phyloP scores from a whole-genome alignment of 2,329 filamentous ascomycete genomes.

The Colletotrichum sp. region DNA sequence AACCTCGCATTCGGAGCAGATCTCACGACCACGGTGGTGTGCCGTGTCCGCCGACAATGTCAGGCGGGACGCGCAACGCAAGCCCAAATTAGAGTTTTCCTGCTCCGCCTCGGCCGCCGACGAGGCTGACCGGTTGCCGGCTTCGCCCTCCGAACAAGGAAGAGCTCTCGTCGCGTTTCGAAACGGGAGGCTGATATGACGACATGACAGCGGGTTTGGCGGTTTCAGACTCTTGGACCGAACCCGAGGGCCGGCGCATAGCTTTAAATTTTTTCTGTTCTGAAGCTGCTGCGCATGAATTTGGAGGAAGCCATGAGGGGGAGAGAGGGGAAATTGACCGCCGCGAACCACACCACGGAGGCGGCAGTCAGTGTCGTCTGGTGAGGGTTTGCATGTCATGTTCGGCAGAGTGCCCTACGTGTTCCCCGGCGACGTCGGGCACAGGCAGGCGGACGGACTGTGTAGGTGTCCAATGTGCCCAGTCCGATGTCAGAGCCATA shows the following conservation, averaged over 20 bases:
- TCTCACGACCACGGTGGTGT: not conserved
- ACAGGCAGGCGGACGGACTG: not conserved
- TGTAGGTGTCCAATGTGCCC: not conserved
- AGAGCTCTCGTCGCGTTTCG: constrained; percentile 5
- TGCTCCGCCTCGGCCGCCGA: constrained; percentile 2
- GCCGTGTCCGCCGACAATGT: not conserved
- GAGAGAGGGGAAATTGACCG: not conserved
- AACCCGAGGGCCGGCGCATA: not conserved
- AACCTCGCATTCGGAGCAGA: not conserved
- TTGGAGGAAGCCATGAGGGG: not conserved
- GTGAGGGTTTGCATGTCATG: not conserved
- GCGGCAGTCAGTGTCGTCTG: not conserved
- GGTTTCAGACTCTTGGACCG: not conserved
- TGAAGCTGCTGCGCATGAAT: constrained; percentile 7
- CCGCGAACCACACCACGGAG: not conserved
- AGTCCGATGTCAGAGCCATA: constrained; percentile 6
- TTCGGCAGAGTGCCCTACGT: not conserved
- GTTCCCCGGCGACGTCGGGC: not conserved
- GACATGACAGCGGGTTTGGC: constrained; percentile 5
- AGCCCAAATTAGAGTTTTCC: not conserved
- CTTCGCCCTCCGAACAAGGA: not conserved
- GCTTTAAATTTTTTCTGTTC: not conserved
- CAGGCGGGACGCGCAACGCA: not conserved
- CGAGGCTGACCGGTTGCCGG: not conserved
- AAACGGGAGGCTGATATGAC: constrained; percentile 6